Conservation (phyloP, 768 basidiomycete genomes). For the Lentinula sp. region DNA sequence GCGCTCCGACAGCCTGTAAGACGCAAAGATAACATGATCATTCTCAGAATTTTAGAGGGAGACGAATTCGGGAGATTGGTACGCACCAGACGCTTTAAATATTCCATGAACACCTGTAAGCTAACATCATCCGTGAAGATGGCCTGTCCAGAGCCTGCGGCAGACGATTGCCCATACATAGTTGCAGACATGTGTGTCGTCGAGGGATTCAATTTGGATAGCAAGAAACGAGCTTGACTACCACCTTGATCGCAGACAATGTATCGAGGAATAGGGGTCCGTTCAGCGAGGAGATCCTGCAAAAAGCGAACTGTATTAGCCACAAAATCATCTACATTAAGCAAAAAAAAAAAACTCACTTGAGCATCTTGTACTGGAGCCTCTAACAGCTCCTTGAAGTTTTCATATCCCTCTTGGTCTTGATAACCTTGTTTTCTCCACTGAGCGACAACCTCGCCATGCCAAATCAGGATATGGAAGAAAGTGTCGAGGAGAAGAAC, state of each 20-base stretch:
- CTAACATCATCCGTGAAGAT: constrained; percentile 99
- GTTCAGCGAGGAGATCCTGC: constrained; percentile 89
- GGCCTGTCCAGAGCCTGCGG: constrained; percentile 71
- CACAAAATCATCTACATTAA: neutral
- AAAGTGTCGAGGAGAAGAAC: constrained; percentile 96
- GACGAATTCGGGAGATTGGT: neutral
- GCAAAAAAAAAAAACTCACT: constrained; percentile 29
- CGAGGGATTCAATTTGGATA: constrained; percentile 94
- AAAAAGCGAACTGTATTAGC: neutral
- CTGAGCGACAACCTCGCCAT: constrained; percentile 93
- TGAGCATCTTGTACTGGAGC: constrained; percentile 85
- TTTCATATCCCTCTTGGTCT: constrained; percentile 98
- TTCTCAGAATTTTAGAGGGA: neutral
- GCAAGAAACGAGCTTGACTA: constrained; percentile 95
- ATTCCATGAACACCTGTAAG: constrained; percentile 96
- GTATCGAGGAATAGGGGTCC: constrained; percentile 96
- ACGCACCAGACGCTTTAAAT: constrained; percentile 85
- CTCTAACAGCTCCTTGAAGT: constrained; percentile 92
- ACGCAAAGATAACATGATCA: neutral
- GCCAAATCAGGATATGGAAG: constrained; percentile 99
- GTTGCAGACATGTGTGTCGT: constrained; percentile 93
- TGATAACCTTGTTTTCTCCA: constrained; percentile 99
- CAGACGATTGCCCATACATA: constrained; percentile 79
- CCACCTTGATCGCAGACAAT: constrained; percentile 98
- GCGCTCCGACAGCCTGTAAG: constrained; percentile 58